These are phyloP conservation scores for Desmodesmus armatus DNA, from an alignment of 139 green algal species.

Conservation along the genomic window DNA sequence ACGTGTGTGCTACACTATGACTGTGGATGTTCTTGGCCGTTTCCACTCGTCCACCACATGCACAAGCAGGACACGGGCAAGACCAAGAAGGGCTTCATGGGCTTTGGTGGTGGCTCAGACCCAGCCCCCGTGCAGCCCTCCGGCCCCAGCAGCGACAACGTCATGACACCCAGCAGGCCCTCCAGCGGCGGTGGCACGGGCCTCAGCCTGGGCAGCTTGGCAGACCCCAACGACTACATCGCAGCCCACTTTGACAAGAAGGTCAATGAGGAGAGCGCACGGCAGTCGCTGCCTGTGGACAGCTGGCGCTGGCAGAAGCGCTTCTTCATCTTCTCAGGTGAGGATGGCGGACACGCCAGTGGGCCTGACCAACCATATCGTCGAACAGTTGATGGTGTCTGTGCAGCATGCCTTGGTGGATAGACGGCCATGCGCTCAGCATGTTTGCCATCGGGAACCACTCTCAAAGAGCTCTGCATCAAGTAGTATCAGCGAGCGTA, in stretches of 20 bases:
- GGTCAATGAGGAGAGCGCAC: constrained; percentile 50
- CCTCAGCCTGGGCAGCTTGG: constrained; percentile 40
- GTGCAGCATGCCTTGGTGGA: not conserved
- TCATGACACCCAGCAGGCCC: not conserved
- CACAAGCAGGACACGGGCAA: too few species aligned
- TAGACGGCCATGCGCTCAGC: too few species aligned
- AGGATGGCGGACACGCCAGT: too few species aligned
- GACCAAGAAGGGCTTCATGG: constrained; percentile 42
- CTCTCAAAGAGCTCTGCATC: too few species aligned
- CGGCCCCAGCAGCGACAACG: not conserved
- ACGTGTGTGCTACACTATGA: too few species aligned
- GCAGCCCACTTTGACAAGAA: constrained; percentile 61
- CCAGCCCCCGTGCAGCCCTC: not conserved
- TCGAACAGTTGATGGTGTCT: too few species aligned
- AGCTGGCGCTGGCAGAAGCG: constrained; percentile 63
- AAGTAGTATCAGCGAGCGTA: too few species aligned
- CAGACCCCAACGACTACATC: constrained; percentile 55
- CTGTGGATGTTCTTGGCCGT: too few species aligned
- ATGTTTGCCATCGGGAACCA: too few species aligned
- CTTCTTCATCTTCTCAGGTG: constrained; percentile 68
- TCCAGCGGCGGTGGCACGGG: not conserved
- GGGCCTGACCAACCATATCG: too few species aligned
- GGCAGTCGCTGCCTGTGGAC: constrained; percentile 50
- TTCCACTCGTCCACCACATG: too few species aligned
- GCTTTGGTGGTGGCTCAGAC: constrained; percentile 26